A percentile compares a stretch with the other conserved stretches of the same genome.
Conservation (phyloP, 192 early-diverging fungal genomes). For the Gonapodya sp. region DNA sequence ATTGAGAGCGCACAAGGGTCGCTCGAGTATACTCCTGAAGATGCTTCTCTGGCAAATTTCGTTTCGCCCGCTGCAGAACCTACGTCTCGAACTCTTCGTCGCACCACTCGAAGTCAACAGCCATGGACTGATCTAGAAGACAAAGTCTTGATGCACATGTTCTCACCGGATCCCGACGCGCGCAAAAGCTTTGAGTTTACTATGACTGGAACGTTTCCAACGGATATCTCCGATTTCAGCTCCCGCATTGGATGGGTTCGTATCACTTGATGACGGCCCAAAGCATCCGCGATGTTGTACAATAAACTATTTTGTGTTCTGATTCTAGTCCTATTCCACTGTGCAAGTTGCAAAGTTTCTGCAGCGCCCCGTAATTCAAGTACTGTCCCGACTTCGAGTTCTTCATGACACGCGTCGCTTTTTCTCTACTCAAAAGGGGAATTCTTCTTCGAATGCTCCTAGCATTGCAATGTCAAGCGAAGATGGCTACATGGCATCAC, state of each 20-base stretch:
- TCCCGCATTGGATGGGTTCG: not conserved
- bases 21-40: too few species aligned
- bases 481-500: not conserved
- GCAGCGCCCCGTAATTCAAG: not conserved
- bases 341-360: not conserved
- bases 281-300: not conserved
- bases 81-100: too few species aligned
- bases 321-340: not conserved
- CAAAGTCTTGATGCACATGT: not conserved
- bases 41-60: too few species aligned
- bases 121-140: not conserved
- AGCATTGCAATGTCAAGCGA: not conserved
- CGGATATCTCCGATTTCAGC: not conserved
- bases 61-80: too few species aligned
- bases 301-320: not conserved
- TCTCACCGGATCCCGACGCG: not conserved
- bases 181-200: not conserved
- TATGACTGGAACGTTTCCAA: not conserved
- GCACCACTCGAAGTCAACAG: too few species aligned
- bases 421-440: too few species aligned
- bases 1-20: too few species aligned
- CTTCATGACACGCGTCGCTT: not conserved
- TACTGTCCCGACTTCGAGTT: not conserved
- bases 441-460: too few species aligned
- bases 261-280: not conserved